Evolutionary conservation across 805 yeast genomes (phyloP).

Genomic region (Wickerhamiella cacticola): DNA sequence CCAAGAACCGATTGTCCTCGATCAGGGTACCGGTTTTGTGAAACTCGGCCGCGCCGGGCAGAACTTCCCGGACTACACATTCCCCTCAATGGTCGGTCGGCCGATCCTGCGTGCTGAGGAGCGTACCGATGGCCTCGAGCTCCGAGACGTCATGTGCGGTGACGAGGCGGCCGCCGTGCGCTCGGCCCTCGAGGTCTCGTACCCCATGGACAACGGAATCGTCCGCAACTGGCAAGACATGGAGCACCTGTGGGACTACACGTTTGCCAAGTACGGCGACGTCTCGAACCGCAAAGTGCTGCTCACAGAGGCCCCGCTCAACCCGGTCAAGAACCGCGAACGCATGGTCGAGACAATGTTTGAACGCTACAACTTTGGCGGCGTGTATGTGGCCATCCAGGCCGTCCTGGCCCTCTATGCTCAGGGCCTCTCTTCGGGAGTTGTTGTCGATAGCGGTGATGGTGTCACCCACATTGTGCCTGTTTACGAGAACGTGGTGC

Average conservation of each 20-base stretch:
- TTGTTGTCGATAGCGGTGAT: constrained; percentile 96
- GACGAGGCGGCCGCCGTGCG: constrained; percentile 87
- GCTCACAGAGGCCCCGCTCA: constrained; percentile 96
- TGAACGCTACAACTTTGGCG: constrained; percentile 80
- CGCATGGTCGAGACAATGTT: constrained; percentile 87
- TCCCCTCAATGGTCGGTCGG: constrained; percentile 94
- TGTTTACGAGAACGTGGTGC: constrained; percentile 92
- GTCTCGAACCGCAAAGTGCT: constrained; percentile 63
- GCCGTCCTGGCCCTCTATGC: constrained; percentile 97
- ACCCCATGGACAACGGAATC: constrained; percentile 98
- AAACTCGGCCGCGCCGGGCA: constrained; percentile 95
- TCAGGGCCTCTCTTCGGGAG: constrained; percentile 93
- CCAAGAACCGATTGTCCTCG: constrained; percentile 49
- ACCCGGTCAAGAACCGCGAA: constrained; percentile 82
- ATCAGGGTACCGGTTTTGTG: constrained; percentile 98
- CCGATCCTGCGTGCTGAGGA: constrained; percentile 97
- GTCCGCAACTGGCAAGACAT: constrained; percentile 97
- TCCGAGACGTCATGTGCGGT: constrained; percentile 96
- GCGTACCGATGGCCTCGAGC: constrained; percentile 59
- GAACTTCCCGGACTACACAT: constrained; percentile 92
- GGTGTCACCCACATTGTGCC: constrained; percentile 99
- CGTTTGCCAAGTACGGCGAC: constrained; percentile 83
- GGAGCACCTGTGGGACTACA: constrained; percentile 97
- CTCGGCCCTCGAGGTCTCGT: constrained; percentile 80
- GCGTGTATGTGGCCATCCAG: constrained; percentile 91